phyloP scores from a whole-genome alignment of 352 stramenopile species.

The Globisporangium splendens region DNA sequence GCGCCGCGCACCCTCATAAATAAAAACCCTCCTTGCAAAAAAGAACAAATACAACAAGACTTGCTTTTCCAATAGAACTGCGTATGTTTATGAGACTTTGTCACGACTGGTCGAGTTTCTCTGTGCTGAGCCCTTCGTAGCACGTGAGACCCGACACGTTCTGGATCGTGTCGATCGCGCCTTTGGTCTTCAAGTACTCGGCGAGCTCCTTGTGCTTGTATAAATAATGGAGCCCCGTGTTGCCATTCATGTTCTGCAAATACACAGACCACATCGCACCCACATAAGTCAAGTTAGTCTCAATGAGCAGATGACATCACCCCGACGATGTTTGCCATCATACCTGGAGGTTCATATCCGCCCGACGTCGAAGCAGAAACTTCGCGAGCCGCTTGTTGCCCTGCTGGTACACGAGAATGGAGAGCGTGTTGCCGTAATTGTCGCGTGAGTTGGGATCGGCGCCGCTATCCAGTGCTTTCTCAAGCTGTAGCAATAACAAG shows the following conservation, averaged over 20 bases:
- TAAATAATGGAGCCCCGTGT: slow-evolving; percentile 95
- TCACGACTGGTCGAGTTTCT: slow-evolving; percentile 30
- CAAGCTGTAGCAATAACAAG: slow-evolving; percentile 42
- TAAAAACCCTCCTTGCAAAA: slow-evolving; percentile 1
- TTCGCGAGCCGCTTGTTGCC: slow-evolving; percentile 95
- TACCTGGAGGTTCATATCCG: slow-evolving; percentile 91
- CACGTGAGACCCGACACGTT: slow-evolving; percentile 92
- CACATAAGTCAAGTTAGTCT: not conserved
- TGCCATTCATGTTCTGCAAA: slow-evolving; percentile 90
- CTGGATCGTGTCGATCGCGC: slow-evolving; percentile 88
- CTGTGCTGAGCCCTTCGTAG: slow-evolving; percentile 90
- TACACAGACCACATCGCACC: not conserved
- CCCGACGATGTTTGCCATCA: not conserved
- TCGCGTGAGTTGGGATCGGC: slow-evolving; percentile 90
- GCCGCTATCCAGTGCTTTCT: slow-evolving; percentile 85
- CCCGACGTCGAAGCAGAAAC: slow-evolving; percentile 90
- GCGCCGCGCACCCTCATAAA: slow-evolving; percentile 2
- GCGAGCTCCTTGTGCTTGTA: slow-evolving; percentile 87
- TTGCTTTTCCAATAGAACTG: not conserved
- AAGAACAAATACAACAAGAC: not conserved
- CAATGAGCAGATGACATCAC: not conserved
- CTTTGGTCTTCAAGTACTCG: slow-evolving; percentile 94
- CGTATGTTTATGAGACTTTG: slow-evolving; percentile 22
- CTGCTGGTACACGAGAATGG: slow-evolving; percentile 93
- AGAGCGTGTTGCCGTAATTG: slow-evolving; percentile 94